Evolutionary conservation across 345 rosid genomes (phyloP), one percentile per base, ranked within the genome.

Genomic region (Balakata baccata): DNA sequence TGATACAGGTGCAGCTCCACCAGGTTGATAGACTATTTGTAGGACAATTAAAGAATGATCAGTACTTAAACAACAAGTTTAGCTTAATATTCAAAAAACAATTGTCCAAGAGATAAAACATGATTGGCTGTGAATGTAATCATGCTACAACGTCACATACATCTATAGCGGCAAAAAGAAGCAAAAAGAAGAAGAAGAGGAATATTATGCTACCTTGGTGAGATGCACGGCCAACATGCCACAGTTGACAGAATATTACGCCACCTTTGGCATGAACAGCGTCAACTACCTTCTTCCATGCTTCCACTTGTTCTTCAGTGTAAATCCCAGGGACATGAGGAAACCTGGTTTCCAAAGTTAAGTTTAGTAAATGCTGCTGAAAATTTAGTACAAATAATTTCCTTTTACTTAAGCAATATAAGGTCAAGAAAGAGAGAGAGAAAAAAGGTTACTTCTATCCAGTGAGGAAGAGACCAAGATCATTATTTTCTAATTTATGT

Each of bases 221-320:
- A 62, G 98, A 92, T 45, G 97, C 97, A 14, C 94, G 96, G 57
- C 96, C 99, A 18, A 89, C 99, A 6, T 95, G 99, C 97, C 96
- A 92, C 22, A 95, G 72, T 59, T 95, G 99, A 81, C 94, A 92
- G 75, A 95, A 92, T 51, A 91, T 85, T 74, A 92, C 66, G 80
- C 89, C 81, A 13, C 97, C 98, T 71, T 86, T 86, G 41, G 88
- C 86, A 69, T 95, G 99, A 81, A 87, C 95, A 5, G 92, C 92
- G 13, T 87, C 84, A 59, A 89, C 96, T 56, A 91, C 88, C 41
- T 73, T 76, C 84, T 80, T 95, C 99, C 99, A 95, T 62, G 93
- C 94, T 34, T 89, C 82, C 20, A 89, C 90, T 71, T 92, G 99
- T 78, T 91, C 94, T 16, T 88, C 90, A 0, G 81, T 64, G 82